These are phyloP conservation scores for Annulohypoxylon truncatum DNA, from an alignment of 2,329 filamentous ascomycete genomes.

Conservation along the genomic window DNA sequence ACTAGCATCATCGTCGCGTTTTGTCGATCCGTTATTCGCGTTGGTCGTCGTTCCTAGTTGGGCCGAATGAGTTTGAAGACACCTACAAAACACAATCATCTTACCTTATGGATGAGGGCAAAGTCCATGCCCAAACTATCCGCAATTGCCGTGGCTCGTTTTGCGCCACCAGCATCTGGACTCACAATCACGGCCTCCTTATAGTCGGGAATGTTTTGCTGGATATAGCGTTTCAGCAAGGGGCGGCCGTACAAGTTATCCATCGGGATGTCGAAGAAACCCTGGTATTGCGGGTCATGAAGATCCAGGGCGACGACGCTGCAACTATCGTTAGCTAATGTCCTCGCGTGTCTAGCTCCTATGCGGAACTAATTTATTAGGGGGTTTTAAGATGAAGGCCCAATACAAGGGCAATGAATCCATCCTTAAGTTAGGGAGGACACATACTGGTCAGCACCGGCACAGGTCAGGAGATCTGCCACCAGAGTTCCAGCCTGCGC, in stretches of 20 bases:
- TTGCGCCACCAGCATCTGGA: slow-evolving; percentile 95
- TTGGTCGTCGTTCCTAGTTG: slow-evolving; percentile 84
- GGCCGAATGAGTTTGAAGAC: slow-evolving; percentile 51
- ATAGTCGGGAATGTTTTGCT: slow-evolving; percentile 85
- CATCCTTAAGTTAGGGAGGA: slow-evolving; percentile 36
- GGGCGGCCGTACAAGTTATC: slow-evolving; percentile 94
- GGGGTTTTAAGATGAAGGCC: slow-evolving; percentile 1
- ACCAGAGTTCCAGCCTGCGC: slow-evolving; percentile 96
- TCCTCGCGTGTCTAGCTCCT: background rate
- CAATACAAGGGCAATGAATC: slow-evolving; percentile 8
- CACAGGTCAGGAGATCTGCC: slow-evolving; percentile 92
- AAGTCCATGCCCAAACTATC: slow-evolving; percentile 95
- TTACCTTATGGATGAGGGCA: slow-evolving; percentile 96
- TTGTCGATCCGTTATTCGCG: slow-evolving; percentile 86
- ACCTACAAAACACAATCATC: slow-evolving; percentile 47
- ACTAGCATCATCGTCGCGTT: slow-evolving; percentile 97
- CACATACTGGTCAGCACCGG: slow-evolving; percentile 89
- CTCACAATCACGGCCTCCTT: slow-evolving; percentile 92
- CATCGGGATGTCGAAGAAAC: slow-evolving; percentile 98
- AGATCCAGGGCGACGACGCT: slow-evolving; percentile 95
- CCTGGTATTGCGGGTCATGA: slow-evolving; percentile 96
- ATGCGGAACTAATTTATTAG: background rate
- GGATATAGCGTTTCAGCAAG: slow-evolving; percentile 76
- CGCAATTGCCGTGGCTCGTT: slow-evolving; percentile 94
- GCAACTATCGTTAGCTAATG: slow-evolving; percentile 42